Evolutionary conservation across 176 grass and related monocot species (phyloP).

Genomic region (Aegilops longissima): DNA sequence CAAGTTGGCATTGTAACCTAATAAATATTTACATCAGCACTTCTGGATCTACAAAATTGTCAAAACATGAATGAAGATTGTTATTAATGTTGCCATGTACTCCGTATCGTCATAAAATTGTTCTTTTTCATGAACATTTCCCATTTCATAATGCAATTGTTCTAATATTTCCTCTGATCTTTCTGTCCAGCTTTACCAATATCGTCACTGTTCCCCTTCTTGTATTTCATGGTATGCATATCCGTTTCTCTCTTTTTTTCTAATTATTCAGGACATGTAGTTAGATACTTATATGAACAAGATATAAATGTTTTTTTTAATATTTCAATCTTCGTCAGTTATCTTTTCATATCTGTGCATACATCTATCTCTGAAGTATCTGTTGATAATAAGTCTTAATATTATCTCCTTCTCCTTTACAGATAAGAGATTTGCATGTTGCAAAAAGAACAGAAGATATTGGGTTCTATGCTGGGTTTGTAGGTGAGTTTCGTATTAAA

Average conservation of each 20-base stretch:
- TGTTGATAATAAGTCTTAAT: neutral
- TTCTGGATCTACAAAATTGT: neutral
- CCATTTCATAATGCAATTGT: neutral
- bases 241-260: neutral
- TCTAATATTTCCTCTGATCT: conserved; percentile 21
- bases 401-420: neutral
- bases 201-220: conserved; percentile 63
- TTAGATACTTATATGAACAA: conserved; percentile 13
- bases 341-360: neutral
- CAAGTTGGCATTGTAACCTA: neutral
- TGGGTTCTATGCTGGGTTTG: conserved; percentile 96
- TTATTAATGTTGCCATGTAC: neutral
- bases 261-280: neutral
- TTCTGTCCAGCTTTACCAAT: conserved; percentile 67
- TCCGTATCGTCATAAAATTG: neutral
- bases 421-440: conserved; percentile 90
- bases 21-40: neutral
- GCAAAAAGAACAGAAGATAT: conserved; percentile 95
- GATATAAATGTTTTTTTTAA: neutral
- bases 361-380: neutral
- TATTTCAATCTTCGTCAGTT: neutral
- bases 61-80: neutral
- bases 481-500: conserved; percentile 50
- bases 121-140: neutral
- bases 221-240: conserved; percentile 83